A percentile compares a stretch with the other conserved stretches of the same genome.
Conservation (phyloP, 2,329 filamentous ascomycete species). For the Nakataea oryzae region DNA sequence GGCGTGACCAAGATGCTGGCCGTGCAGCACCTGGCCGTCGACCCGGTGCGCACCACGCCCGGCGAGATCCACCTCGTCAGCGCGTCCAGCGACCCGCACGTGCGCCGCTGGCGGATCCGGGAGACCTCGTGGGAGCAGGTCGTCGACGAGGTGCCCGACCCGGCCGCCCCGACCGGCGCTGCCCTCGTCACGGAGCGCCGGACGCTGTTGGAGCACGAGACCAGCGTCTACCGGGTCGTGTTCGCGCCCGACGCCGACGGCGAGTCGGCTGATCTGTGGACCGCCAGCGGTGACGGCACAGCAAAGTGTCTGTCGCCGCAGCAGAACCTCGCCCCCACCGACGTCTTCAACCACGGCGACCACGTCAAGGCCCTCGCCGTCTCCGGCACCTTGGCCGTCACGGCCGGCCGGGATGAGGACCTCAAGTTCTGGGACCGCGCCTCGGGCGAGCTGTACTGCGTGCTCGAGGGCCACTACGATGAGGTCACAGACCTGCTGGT, state of each 20-base stretch:
- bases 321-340: slow-evolving; percentile 42
- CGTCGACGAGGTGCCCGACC: slow-evolving; percentile 20
- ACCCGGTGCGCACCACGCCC: slow-evolving; percentile 47
- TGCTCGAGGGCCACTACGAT: slow-evolving; percentile 78
- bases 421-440: slow-evolving; percentile 78
- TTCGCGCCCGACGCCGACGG: slow-evolving; percentile 47
- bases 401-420: slow-evolving; percentile 84
- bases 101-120: slow-evolving; percentile 65
- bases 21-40: slow-evolving; percentile 68
- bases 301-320: slow-evolving; percentile 55
- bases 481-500: slow-evolving; percentile 77
- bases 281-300: slow-evolving; percentile 83
- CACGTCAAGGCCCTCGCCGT: slow-evolving; percentile 79
- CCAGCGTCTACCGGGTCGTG: slow-evolving; percentile 71
- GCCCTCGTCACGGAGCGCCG: slow-evolving; percentile 30
- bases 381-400: slow-evolving; percentile 68
- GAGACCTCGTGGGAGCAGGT: slow-evolving; percentile 43
- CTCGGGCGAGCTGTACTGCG: slow-evolving; percentile 63
- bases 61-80: slow-evolving; percentile 56
- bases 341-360: slow-evolving; percentile 69
- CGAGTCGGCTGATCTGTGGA: slow-evolving; percentile 72
- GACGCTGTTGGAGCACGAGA: slow-evolving; percentile 72
- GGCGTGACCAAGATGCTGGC: slow-evolving; percentile 61
- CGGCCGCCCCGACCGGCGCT: slow-evolving; percentile 19
- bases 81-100: slow-evolving; percentile 69